Conservation (phyloP, 163 green algal genomes). For the Chlamydomonas reinhardtii region DNA sequence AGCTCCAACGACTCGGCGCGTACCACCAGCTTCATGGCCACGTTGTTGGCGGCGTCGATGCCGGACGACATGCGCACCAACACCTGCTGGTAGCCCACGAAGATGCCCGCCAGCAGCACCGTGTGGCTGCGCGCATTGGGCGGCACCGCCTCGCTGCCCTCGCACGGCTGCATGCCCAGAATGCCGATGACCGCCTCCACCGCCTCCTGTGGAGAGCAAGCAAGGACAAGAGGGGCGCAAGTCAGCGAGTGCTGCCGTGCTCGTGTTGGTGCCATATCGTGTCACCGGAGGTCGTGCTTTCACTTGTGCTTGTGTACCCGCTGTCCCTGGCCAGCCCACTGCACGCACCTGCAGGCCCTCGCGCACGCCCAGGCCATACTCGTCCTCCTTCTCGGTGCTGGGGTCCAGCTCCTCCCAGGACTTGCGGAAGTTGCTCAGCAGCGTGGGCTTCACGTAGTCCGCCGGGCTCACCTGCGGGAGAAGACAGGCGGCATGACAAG, state of each 20-base stretch:
- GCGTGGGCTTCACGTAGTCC: conserved; percentile 89
- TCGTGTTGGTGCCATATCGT: too few species aligned
- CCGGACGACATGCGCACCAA: conserved; percentile 90
- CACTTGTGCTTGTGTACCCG: too few species aligned
- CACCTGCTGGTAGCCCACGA: conserved; percentile 82
- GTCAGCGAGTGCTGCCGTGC: too few species aligned
- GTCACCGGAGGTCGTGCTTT: too few species aligned
- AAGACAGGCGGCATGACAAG: too few species aligned
- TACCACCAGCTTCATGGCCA: conserved; percentile 98
- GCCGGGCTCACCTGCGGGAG: conserved; percentile 62
- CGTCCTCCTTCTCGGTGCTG: conserved; percentile 88
- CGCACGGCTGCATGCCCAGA: conserved; percentile 93
- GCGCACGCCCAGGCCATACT: conserved; percentile 93
- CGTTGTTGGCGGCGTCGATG: conserved; percentile 87
- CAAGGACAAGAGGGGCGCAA: not conserved
- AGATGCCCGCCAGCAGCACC: conserved; percentile 86
- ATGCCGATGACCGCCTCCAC: conserved; percentile 93
- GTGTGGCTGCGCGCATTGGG: conserved; percentile 96
- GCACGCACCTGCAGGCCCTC: conserved; percentile 80
- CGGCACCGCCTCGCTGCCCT: conserved; percentile 93
- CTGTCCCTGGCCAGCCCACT: too few species aligned
- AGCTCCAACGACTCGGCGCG: conserved; percentile 79
- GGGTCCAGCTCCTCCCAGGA: conserved; percentile 90
- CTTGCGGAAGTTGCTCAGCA: conserved; percentile 88
- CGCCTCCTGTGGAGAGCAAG: conserved; percentile 72